A percentile compares a stretch with the other conserved stretches of the same genome.
Conservation (phyloP, 2,329 filamentous ascomycete genomes). For the Dactylellina cionopaga region DNA sequence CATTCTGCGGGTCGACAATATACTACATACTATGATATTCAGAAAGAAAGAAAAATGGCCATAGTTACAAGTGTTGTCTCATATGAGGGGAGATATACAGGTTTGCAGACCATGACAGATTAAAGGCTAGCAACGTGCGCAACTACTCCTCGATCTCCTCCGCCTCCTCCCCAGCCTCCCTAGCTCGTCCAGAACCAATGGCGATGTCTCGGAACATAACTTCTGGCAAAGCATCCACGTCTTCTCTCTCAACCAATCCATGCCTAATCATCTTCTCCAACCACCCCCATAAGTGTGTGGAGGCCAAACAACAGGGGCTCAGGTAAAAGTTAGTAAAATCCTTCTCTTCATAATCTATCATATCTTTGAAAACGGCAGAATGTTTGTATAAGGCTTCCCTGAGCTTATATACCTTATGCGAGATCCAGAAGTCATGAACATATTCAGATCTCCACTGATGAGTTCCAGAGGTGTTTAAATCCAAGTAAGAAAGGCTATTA, state of each 20-base stretch:
- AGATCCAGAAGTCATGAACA: slow-evolving; percentile 6
- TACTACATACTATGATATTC: no score
- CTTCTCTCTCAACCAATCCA: slow-evolving; percentile 23
- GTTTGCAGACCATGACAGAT: not conserved
- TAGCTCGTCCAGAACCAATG: slow-evolving; percentile 4
- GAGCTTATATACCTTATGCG: slow-evolving; percentile 10
- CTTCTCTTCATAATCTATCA: slow-evolving; percentile 14
- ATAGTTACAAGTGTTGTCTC: not conserved
- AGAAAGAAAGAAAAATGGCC: not conserved
- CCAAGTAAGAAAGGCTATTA: not conserved
- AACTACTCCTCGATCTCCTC: not conserved
- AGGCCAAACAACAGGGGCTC: not conserved
- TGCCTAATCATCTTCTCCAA: slow-evolving; percentile 13
- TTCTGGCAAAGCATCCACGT: slow-evolving; percentile 8
- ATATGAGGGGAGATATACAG: not conserved
- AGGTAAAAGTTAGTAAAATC: slow-evolving; percentile 7
- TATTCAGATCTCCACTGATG: slow-evolving; percentile 3
- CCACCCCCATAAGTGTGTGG: slow-evolving; percentile 1
- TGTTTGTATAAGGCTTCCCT: slow-evolving; percentile 6
- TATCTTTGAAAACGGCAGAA: slow-evolving; percentile 12
- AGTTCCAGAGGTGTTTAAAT: slow-evolving; percentile 8
- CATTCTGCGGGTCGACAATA: no score
- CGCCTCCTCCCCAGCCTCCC: not conserved
- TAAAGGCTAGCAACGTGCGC: slow-evolving; percentile 1
- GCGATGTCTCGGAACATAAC: slow-evolving; percentile 11